Percentiles rank a stretch among this genome's conserved stretches.
These are phyloP conservation scores for Phytopythium sindhum DNA, from an alignment of 352 stramenopile genomes.

Conservation along the genomic window DNA sequence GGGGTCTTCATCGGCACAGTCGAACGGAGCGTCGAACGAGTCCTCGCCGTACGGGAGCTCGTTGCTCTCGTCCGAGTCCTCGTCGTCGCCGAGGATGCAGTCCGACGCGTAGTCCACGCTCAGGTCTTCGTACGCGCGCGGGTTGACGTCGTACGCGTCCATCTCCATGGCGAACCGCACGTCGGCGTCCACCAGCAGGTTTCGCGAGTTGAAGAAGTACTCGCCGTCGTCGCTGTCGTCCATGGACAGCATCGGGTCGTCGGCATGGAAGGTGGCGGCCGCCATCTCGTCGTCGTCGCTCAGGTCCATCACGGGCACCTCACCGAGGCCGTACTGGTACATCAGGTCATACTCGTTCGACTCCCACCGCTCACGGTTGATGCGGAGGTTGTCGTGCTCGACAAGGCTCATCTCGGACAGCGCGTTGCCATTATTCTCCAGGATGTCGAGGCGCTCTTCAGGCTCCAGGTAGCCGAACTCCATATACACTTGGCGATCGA, in stretches of 20 bases:
- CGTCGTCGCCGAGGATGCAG: constrained; percentile 63
- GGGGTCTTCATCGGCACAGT: constrained; percentile 8
- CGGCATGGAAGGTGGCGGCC: constrained; percentile 27
- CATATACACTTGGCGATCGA: constrained; percentile 79
- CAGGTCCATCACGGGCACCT: constrained; percentile 59
- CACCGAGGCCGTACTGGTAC: constrained; percentile 74
- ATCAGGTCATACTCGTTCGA: constrained; percentile 85
- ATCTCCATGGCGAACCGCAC: constrained; percentile 71
- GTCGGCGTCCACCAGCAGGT: constrained; percentile 45
- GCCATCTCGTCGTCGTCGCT: constrained; percentile 50
- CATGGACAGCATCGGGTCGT: constrained; percentile 44
- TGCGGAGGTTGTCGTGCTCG: constrained; percentile 62
- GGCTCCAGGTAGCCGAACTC: constrained; percentile 77
- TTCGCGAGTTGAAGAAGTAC: constrained; percentile 49
- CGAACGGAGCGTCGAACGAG: constrained; percentile 49
- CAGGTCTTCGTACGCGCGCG: constrained; percentile 59
- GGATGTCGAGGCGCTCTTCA: constrained; percentile 71
- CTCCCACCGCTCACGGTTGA: constrained; percentile 81
- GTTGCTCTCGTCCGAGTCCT: constrained; percentile 46
- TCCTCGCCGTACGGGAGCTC: constrained; percentile 64
- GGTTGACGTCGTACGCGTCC: constrained; percentile 61
- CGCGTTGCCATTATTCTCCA: constrained; percentile 65
- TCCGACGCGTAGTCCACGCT: constrained; percentile 62
- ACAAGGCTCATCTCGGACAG: constrained; percentile 61
- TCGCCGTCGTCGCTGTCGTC: constrained; percentile 51